Evolutionary conservation across 2,329 filamentous ascomycete genomes (phyloP).

Genomic region (Coniella lustricola): DNA sequence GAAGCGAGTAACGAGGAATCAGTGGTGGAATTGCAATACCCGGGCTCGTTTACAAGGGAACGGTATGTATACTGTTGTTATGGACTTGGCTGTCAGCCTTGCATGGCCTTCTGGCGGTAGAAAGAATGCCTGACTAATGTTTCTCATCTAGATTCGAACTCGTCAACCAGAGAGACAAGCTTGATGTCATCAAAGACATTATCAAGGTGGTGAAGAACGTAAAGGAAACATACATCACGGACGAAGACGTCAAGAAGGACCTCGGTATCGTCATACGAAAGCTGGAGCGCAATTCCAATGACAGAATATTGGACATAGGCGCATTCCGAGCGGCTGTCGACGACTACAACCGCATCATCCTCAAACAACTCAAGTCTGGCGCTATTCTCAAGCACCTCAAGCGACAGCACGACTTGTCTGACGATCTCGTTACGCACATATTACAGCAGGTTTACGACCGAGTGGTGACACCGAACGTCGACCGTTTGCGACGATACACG

Average conservation of each 20-base stretch:
- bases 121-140: slow-evolving; percentile 7
- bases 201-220: slow-evolving; percentile 62
- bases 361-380: slow-evolving; percentile 59
- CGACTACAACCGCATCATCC: slow-evolving; percentile 70
- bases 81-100: background rate
- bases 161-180: slow-evolving; percentile 70
- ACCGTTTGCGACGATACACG: slow-evolving; percentile 76
- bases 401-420: slow-evolving; percentile 59
- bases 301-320: slow-evolving; percentile 53
- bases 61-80: slow-evolving; percentile 19
- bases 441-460: slow-evolving; percentile 84
- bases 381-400: slow-evolving; percentile 67
- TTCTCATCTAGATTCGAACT: slow-evolving; percentile 54
- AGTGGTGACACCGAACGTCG: slow-evolving; percentile 83
- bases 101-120: background rate
- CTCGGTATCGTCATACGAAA: slow-evolving; percentile 66
- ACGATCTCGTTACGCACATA: slow-evolving; percentile 71
- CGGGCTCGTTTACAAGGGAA: slow-evolving; percentile 44
- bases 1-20: slow-evolving; percentile 46
- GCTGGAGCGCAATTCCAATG: slow-evolving; percentile 66
- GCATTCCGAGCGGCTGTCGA: slow-evolving; percentile 68
- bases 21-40: slow-evolving; percentile 72
- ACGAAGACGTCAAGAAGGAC: slow-evolving; percentile 52
- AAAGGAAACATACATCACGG: slow-evolving; percentile 69
- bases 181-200: slow-evolving; percentile 70